Evolutionary conservation across 225 moss, liverwort and hornwort genomes (phyloP).

Genomic region (Climacium dendroides): DNA sequence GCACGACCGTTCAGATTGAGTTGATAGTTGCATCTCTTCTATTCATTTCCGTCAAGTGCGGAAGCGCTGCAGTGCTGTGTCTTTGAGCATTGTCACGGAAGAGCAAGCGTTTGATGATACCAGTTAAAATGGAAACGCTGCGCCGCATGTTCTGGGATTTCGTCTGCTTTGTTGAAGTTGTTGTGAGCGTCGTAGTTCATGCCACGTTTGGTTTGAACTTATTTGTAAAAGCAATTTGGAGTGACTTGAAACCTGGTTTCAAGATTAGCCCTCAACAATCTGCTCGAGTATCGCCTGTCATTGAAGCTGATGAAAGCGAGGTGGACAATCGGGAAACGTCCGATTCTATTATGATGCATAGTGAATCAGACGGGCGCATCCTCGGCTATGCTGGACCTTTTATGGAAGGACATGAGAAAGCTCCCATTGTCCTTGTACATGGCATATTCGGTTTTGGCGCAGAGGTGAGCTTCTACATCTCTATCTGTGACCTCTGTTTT

Average conservation of each 20-base stretch:
- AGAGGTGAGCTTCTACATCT: constrained; percentile 27
- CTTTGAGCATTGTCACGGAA: background rate
- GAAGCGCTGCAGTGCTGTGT: background rate
- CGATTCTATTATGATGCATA: background rate
- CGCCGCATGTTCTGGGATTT: constrained; percentile 26
- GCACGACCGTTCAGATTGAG: background rate
- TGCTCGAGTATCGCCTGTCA: constrained; percentile 28
- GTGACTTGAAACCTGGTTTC: constrained; percentile 13
- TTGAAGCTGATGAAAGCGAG: constrained; percentile 17
- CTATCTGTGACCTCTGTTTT: background rate
- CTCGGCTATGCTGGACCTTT: constrained; percentile 9
- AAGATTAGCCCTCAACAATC: constrained; percentile 7
- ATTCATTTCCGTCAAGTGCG: background rate
- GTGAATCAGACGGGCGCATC: background rate
- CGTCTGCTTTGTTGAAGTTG: constrained; percentile 24
- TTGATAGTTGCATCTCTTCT: background rate
- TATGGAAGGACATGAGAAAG: constrained; percentile 46
- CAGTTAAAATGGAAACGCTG: constrained; percentile 10
- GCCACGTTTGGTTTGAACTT: background rate
- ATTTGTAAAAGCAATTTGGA: constrained; percentile 15
- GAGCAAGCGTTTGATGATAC: background rate
- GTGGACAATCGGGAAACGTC: background rate
- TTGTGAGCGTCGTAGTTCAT: constrained; percentile 41
- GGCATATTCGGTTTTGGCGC: constrained; percentile 87
- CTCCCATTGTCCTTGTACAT: constrained; percentile 84